A percentile compares a stretch with the other conserved stretches of the same genome.
phyloP scores from a whole-genome alignment of 169 alveolate species.

The Cryptosporidium muris region DNA sequence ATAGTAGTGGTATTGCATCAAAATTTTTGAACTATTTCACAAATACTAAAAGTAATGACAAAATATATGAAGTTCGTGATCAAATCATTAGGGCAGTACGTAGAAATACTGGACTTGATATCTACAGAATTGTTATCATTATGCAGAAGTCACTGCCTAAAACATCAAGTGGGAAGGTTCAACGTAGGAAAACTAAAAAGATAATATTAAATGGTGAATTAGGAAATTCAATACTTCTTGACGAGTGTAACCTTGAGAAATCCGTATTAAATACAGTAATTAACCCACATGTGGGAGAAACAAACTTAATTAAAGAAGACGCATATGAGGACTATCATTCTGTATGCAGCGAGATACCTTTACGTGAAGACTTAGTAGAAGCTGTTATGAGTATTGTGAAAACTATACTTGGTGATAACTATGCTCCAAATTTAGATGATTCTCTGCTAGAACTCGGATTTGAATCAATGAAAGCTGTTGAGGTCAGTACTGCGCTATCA shows the following conservation, averaged over 20 bases:
- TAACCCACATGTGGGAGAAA: neutral
- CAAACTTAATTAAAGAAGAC: neutral
- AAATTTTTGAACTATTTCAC: constrained; percentile 14
- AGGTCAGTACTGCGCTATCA: constrained; percentile 81
- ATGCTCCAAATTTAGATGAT: constrained; percentile 66
- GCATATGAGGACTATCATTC: constrained; percentile 28
- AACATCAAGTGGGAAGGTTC: constrained; percentile 75
- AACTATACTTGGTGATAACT: constrained; percentile 23
- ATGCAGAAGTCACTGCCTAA: constrained; percentile 59
- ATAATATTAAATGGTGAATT: constrained; percentile 60
- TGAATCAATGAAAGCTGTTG: constrained; percentile 85
- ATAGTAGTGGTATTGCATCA: neutral
- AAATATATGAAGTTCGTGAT: constrained; percentile 5
- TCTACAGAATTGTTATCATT: constrained; percentile 17
- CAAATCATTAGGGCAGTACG: neutral
- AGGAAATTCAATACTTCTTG: neutral
- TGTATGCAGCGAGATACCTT: constrained; percentile 26
- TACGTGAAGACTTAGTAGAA: constrained; percentile 18
- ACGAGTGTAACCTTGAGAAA: neutral
- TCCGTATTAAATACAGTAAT: neutral
- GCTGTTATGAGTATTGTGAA: constrained; percentile 23
- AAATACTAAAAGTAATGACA: constrained; percentile 5
- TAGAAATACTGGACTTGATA: constrained; percentile 34
- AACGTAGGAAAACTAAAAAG: constrained; percentile 54
- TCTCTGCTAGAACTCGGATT: constrained; percentile 80